Conservation (phyloP, 805 yeast species). For the Scheffersomyces ergatensis region DNA sequence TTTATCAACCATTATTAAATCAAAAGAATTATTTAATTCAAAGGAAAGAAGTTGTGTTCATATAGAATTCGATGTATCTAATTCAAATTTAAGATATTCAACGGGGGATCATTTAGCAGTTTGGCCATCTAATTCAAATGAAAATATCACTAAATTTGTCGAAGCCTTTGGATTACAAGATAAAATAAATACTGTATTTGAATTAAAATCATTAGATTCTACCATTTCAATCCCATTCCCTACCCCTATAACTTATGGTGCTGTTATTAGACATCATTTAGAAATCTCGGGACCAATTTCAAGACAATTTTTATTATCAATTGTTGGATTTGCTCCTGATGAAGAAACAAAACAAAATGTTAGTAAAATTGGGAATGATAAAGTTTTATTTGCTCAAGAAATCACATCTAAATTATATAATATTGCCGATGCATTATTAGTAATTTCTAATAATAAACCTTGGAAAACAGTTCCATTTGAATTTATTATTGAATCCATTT, state of each 20-base stretch:
- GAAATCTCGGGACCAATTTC: constrained; percentile 94
- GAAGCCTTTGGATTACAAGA: constrained; percentile 57
- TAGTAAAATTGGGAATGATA: constrained; percentile 60
- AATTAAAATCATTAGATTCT: constrained; percentile 67
- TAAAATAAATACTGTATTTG: constrained; percentile 55
- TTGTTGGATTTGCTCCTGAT: constrained; percentile 81
- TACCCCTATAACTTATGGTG: constrained; percentile 83
- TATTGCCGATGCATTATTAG: constrained; percentile 69
- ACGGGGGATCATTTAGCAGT: constrained; percentile 97
- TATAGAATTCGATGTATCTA: constrained; percentile 79
- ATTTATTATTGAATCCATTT: constrained; percentile 75
- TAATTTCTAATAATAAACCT: constrained; percentile 58
- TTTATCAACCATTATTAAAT: constrained; percentile 59
- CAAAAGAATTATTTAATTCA: constrained; percentile 71
- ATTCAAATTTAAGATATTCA: constrained; percentile 72
- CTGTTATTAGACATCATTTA: constrained; percentile 79
- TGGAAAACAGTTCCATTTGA: constrained; percentile 84
- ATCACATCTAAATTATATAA: constrained; percentile 63
- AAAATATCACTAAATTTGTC: constrained; percentile 66
- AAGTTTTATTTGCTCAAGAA: constrained; percentile 61
- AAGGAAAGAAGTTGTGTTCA: constrained; percentile 79
- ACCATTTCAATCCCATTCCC: constrained; percentile 66
- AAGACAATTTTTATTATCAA: constrained; percentile 72
- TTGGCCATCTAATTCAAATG: constrained; percentile 88
- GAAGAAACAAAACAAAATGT: constrained; percentile 51